Percentiles rank a stretch among this genome's conserved stretches.
These are phyloP conservation scores for Postia placenta DNA, from an alignment of 768 basidiomycete species.

Conservation along the genomic window DNA sequence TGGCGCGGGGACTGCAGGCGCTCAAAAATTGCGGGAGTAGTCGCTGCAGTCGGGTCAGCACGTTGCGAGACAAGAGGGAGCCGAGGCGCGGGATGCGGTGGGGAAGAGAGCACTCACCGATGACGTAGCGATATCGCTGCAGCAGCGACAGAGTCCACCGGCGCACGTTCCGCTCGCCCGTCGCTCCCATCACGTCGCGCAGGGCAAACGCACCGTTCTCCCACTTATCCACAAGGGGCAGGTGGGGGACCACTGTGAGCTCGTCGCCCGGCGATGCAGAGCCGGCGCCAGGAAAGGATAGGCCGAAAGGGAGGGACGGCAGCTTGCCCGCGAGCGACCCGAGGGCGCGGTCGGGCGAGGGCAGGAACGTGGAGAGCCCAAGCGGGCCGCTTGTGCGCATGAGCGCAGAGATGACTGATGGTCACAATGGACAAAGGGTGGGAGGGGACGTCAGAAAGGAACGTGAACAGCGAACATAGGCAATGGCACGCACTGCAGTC, in stretches of 20 bases:
- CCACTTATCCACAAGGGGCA: slow-evolving; percentile 18
- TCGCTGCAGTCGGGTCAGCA: slow-evolving; percentile 5
- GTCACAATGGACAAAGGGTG: background rate
- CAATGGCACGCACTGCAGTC: slow-evolving; percentile 23
- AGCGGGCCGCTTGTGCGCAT: slow-evolving; percentile 23
- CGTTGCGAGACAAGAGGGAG: too few species aligned
- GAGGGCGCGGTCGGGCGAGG: slow-evolving; percentile 14
- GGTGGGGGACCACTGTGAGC: slow-evolving; percentile 10
- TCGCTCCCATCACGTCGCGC: slow-evolving; percentile 17
- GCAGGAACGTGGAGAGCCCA: slow-evolving; percentile 32
- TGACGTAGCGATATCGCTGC: slow-evolving; percentile 29
- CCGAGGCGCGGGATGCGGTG: slow-evolving; percentile 2
- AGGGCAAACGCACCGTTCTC: slow-evolving; percentile 19
- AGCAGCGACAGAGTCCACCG: slow-evolving; percentile 26
- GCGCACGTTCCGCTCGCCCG: slow-evolving; percentile 19
- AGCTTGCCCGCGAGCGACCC: slow-evolving; percentile 6
- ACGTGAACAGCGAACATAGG: background rate
- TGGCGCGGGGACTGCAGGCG: slow-evolving; percentile 17
- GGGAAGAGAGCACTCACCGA: too few species aligned
- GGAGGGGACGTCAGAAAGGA: background rate
- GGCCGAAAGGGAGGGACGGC: background rate
- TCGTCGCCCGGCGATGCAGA: background rate
- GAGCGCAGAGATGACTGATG: slow-evolving; percentile 25
- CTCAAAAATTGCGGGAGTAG: slow-evolving; percentile 19
- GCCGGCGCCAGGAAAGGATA: background rate